Conservation (phyloP, 371 early-diverging fungal genomes). For the Blastocladiella emersonii region DNA sequence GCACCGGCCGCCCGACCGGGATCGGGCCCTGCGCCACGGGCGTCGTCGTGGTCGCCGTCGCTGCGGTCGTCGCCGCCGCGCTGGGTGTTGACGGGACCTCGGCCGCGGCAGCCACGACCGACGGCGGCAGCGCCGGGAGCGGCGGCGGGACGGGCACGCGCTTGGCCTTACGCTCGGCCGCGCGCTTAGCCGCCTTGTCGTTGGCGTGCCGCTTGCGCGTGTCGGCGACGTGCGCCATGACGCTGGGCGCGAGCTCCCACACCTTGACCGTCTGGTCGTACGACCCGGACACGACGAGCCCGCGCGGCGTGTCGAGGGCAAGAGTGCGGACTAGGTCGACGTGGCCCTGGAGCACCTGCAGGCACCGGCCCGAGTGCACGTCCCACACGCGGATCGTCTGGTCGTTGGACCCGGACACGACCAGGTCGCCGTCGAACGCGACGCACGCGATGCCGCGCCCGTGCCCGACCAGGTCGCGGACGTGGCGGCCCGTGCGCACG, state of each 20-base stretch:
- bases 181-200: background rate
- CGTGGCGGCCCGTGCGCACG: slow-evolving; percentile 42
- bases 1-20: slow-evolving; percentile 21
- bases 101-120: background rate
- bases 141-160: background rate
- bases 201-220: slow-evolving; percentile 24
- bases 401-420: slow-evolving; percentile 90
- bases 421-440: slow-evolving; percentile 74
- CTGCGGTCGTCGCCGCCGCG: background rate
- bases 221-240: slow-evolving; percentile 30
- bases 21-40: background rate
- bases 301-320: slow-evolving; percentile 37
- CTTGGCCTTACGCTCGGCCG: background rate
- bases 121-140: background rate
- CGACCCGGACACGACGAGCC: slow-evolving; percentile 59
- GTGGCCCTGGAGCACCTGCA: slow-evolving; percentile 65
- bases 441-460: slow-evolving; percentile 81
- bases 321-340: slow-evolving; percentile 81
- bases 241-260: slow-evolving; percentile 62
- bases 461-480: slow-evolving; percentile 59
- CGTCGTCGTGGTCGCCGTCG: background rate
- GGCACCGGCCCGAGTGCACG: slow-evolving; percentile 59
- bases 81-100: background rate
- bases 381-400: slow-evolving; percentile 90
- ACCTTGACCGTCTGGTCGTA: slow-evolving; percentile 94